Conservation (phyloP, 495 filamentous ascomycete genomes). For the Trypethelium eluteriae region DNA sequence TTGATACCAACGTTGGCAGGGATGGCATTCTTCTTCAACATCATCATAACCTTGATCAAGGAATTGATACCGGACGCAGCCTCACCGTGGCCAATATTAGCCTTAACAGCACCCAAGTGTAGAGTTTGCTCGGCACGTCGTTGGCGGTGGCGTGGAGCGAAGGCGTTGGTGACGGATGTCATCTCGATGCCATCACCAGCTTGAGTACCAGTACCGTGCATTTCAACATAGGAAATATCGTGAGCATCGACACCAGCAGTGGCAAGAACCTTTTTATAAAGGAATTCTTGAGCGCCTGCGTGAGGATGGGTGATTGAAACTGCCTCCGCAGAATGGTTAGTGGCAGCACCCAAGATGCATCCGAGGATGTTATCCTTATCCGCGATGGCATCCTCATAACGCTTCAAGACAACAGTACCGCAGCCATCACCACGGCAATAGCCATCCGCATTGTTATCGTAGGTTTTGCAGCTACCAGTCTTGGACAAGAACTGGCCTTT, state of each 20-base stretch:
- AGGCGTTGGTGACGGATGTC: conserved; percentile 54
- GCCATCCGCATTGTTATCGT: conserved; percentile 43
- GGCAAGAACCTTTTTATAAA: conserved; percentile 40
- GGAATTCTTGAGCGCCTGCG: conserved; percentile 41
- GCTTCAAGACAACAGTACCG: conserved; percentile 42
- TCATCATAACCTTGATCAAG: conserved; percentile 76
- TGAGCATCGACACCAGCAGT: conserved; percentile 42
- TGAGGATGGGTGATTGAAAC: conserved; percentile 45
- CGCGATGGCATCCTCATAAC: conserved; percentile 42
- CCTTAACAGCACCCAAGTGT: conserved; percentile 75
- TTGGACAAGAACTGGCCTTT: conserved; percentile 76
- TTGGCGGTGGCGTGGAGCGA: conserved; percentile 62
- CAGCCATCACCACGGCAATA: conserved; percentile 45
- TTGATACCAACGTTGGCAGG: conserved; percentile 88
- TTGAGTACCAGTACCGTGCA: conserved; percentile 45
- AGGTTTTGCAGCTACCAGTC: conserved; percentile 66
- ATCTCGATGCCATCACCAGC: conserved; percentile 42
- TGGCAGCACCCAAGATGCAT: conserved; percentile 38
- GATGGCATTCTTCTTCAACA: conserved; percentile 77
- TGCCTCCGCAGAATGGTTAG: conserved; percentile 39
- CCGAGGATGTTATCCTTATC: conserved; percentile 46
- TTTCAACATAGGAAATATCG: conserved; percentile 48
- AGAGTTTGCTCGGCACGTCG: conserved; percentile 63
- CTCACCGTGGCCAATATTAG: conserved; percentile 86
- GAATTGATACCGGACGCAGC: conserved; percentile 78